Percentiles rank a stretch among this genome's conserved stretches.
Conservation (phyloP, 2,329 filamentous ascomycete genomes). For the Aspergillus versicolor region DNA sequence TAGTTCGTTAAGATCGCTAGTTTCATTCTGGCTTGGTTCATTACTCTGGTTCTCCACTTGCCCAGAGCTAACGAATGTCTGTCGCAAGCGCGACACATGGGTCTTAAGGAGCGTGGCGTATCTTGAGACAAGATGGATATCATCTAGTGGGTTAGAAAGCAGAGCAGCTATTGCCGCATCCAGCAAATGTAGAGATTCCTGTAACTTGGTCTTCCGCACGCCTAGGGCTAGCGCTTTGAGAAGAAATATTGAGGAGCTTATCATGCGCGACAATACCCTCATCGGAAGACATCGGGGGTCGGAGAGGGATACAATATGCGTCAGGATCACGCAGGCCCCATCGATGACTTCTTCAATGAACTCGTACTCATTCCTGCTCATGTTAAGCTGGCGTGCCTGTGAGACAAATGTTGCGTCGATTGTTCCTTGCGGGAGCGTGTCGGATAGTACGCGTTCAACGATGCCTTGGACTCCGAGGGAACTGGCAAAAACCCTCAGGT, state of each 20-base stretch:
- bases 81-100: slow-evolving; percentile 1
- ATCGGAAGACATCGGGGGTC: slow-evolving; percentile 47
- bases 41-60: background rate
- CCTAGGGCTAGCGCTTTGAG: slow-evolving; percentile 47
- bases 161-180: background rate
- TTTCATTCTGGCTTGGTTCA: background rate
- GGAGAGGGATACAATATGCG: slow-evolving; percentile 40
- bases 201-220: background rate
- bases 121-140: slow-evolving; percentile 55
- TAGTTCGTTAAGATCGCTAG: background rate
- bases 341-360: slow-evolving; percentile 53
- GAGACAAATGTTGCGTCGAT: slow-evolving; percentile 9
- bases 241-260: slow-evolving; percentile 51
- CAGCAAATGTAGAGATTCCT: background rate
- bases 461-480: slow-evolving; percentile 50
- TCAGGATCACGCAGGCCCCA: slow-evolving; percentile 45
- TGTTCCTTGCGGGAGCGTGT: slow-evolving; percentile 31
- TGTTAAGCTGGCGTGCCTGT: slow-evolving; percentile 8
- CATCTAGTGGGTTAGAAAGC: slow-evolving; percentile 32
- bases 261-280: slow-evolving; percentile 50
- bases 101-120: slow-evolving; percentile 29
- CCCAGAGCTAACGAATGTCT: background rate
- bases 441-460: slow-evolving; percentile 29
- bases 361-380: slow-evolving; percentile 37
- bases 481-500: slow-evolving; percentile 33